Evolutionary conservation across 1,139 yeast species (phyloP).

Genomic region (Scheffersomyces quercinus): DNA sequence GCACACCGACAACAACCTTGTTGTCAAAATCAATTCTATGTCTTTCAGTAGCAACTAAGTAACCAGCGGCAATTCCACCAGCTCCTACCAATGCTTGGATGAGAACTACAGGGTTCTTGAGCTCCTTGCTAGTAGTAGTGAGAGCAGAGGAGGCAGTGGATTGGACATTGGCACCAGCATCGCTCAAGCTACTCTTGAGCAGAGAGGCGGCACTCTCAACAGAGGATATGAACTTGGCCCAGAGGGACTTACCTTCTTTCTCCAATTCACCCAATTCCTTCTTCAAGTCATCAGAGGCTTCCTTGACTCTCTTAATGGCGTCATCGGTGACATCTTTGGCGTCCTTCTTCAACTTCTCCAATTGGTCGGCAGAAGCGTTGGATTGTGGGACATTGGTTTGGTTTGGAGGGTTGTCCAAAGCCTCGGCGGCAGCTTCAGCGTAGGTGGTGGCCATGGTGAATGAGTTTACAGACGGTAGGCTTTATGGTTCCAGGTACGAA

Average conservation of each 20-base stretch:
- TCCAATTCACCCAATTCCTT: constrained; percentile 29
- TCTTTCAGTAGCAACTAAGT: constrained; percentile 55
- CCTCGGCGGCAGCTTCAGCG: constrained; percentile 39
- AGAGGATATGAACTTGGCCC: constrained; percentile 16
- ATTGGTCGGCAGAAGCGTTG: constrained; percentile 22
- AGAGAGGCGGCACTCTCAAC: constrained; percentile 9
- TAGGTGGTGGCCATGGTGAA: constrained; percentile 13
- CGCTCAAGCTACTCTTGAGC: constrained; percentile 10
- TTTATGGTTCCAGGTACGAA: too few species aligned
- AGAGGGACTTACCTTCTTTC: constrained; percentile 23
- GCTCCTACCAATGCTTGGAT: constrained; percentile 53
- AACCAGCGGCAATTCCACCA: constrained; percentile 51
- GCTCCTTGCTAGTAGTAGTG: constrained; percentile 26
- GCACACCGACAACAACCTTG: constrained; percentile 51
- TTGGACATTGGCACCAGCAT: constrained; percentile 3
- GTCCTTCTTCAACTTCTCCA: constrained; percentile 28
- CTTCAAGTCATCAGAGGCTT: constrained; percentile 11
- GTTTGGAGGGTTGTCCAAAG: too few species aligned
- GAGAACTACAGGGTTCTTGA: constrained; percentile 64
- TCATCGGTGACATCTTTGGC: constrained; percentile 4
- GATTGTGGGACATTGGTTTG: neutral
- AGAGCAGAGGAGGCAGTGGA: constrained; percentile 2
- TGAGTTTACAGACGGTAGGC: too few species aligned
- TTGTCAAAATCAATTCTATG: constrained; percentile 47
- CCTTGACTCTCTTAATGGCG: constrained; percentile 2